Percentiles rank a stretch among this genome's conserved stretches.
These are phyloP conservation scores for Tuber aestivum DNA, from an alignment of 495 filamentous ascomycete species.

Conservation along the genomic window DNA sequence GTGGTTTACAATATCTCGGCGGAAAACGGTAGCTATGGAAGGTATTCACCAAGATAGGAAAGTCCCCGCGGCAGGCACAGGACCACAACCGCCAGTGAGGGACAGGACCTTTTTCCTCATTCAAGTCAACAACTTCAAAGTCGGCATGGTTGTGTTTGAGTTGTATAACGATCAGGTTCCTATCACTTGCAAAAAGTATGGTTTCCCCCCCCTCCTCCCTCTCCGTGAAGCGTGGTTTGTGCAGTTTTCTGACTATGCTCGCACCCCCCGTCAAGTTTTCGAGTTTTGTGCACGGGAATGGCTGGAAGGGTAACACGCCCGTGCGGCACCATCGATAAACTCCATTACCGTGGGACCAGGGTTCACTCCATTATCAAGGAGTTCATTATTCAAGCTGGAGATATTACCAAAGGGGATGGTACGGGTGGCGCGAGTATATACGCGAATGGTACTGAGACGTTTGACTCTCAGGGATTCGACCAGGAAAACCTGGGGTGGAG, in stretches of 20 bases:
- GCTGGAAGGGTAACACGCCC: conserved; percentile 18
- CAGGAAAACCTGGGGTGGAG: conserved; percentile 49
- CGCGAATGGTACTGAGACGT: conserved; percentile 26
- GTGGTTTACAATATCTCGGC: not conserved
- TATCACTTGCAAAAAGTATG: conserved; percentile 53
- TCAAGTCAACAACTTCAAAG: conserved; percentile 39
- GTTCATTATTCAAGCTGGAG: conserved; percentile 50
- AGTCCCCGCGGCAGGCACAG: not conserved
- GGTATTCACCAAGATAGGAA: not conserved
- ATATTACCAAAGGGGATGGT: conserved; percentile 47
- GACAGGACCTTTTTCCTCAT: not conserved
- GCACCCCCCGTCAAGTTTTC: conserved; percentile 49
- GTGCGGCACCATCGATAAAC: conserved; percentile 62
- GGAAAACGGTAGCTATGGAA: not conserved
- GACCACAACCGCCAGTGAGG: not conserved
- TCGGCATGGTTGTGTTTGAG: conserved; percentile 47
- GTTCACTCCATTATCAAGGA: conserved; percentile 49
- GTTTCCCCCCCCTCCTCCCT: conserved; percentile 42
- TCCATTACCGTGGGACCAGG: conserved; percentile 43
- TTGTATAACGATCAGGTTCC: conserved; percentile 48
- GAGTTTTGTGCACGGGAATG: conserved; percentile 38
- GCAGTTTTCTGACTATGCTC: conserved; percentile 17
- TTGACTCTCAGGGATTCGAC: conserved; percentile 56
- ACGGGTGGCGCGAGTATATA: conserved; percentile 46
- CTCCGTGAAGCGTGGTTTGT: conserved; percentile 6